Evolutionary conservation across 2,329 filamentous ascomycete genomes (phyloP).

Genomic region (Penicillium sclerotigenum): DNA sequence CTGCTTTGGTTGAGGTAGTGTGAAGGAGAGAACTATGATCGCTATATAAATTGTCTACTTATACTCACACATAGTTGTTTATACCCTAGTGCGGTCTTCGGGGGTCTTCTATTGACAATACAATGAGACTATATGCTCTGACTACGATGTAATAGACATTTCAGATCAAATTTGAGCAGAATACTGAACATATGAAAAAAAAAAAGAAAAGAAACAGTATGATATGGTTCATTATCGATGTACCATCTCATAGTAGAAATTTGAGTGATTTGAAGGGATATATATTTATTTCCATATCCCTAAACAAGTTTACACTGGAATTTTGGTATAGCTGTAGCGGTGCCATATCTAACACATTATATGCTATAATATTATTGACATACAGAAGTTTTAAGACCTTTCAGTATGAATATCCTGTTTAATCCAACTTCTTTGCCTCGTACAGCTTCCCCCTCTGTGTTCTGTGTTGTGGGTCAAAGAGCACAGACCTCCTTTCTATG

Average conservation of each 20-base stretch:
- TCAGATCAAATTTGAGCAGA: neutral
- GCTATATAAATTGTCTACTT: neutral
- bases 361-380: neutral
- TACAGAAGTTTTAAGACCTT: neutral
- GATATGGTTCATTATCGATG: no score
- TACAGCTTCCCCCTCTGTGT: no score
- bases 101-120: neutral
- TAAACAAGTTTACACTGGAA: neutral
- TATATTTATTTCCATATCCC: neutral
- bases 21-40: neutral
- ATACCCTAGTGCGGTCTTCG: neutral
- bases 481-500: neutral
- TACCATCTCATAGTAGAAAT: no score
- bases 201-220: no score
- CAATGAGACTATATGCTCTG: neutral
- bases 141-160: neutral
- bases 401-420: neutral
- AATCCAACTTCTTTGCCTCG: neutral
- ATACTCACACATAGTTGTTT: neutral
- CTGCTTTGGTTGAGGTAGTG: neutral
- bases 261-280: neutral
- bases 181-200: neutral
- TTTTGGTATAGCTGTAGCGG: neutral
- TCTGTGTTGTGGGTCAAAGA: neutral
- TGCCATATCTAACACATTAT: neutral